A percentile compares a stretch with the other conserved stretches of the same genome.
Conservation (phyloP, 164 flowering plant species). For the Macadamia tetraphylla region DNA sequence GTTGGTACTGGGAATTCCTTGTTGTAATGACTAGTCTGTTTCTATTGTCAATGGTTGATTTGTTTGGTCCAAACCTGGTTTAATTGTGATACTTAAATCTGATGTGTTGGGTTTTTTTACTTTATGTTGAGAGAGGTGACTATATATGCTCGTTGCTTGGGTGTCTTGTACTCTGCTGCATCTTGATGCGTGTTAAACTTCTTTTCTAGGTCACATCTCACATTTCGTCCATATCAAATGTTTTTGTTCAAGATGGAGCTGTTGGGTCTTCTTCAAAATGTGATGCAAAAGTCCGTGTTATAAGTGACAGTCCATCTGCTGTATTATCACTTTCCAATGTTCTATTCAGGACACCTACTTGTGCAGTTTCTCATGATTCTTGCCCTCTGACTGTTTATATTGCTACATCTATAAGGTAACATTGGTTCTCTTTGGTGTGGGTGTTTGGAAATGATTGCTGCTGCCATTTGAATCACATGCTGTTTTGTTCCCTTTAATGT, state of each 20-base stretch:
- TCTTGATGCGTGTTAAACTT: not conserved
- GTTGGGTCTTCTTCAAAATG: slow-evolving; percentile 40
- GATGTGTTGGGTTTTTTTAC: not conserved
- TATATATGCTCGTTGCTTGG: not conserved
- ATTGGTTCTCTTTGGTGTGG: not conserved
- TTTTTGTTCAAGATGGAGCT: slow-evolving; percentile 59
- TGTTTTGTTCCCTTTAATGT: no score
- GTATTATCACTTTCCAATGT: slow-evolving; percentile 34
- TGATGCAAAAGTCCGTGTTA: slow-evolving; percentile 47
- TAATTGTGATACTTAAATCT: not conserved
- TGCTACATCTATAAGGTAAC: slow-evolving; percentile 43
- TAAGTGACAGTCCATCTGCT: slow-evolving; percentile 50
- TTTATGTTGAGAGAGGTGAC: not conserved
- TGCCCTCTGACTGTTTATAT: slow-evolving; percentile 50
- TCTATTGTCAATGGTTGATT: no score
- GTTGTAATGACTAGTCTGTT: no score
- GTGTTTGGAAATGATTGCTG: not conserved
- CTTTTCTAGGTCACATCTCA: slow-evolving; percentile 39
- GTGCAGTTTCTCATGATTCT: slow-evolving; percentile 57
- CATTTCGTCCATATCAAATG: slow-evolving; percentile 35
- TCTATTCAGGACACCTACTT: slow-evolving; percentile 41
- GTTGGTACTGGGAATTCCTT: no score
- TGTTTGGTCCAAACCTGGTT: no score
- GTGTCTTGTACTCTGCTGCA: not conserved
- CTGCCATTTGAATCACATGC: not conserved